phyloP scores from a whole-genome alignment of 805 yeast species.

The Myxozyma geophila region DNA sequence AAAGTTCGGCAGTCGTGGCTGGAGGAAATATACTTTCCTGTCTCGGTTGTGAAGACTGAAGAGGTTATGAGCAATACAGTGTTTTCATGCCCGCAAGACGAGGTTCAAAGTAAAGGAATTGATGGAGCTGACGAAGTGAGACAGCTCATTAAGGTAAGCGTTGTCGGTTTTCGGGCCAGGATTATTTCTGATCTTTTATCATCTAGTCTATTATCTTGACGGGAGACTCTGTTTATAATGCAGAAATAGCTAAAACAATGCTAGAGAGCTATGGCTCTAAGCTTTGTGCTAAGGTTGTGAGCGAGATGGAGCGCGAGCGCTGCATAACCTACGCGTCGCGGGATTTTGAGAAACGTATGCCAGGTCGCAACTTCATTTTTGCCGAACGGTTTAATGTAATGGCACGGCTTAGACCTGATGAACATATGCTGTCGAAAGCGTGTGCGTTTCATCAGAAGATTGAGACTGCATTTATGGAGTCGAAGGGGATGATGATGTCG shows the following conservation, averaged over 20 bases:
- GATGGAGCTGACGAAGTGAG: constrained; percentile 26
- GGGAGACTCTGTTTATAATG: constrained; percentile 53
- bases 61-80: constrained; percentile 18
- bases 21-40: constrained; percentile 19
- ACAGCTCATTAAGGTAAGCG: constrained; percentile 37
- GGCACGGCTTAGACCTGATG: constrained; percentile 49
- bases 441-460: constrained; percentile 53
- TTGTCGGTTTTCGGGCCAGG: not conserved
- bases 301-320: constrained; percentile 53
- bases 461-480: constrained; percentile 48
- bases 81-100: constrained; percentile 13
- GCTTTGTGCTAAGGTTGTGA: constrained; percentile 55
- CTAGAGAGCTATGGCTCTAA: constrained; percentile 54
- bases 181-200: not conserved
- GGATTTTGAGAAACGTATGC: constrained; percentile 42
- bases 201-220: constrained; percentile 60
- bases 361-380: constrained; percentile 59
- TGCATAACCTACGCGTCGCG: constrained; percentile 48
- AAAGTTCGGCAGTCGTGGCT: constrained; percentile 17
- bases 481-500: constrained; percentile 61
- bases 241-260: constrained; percentile 53
- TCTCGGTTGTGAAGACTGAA: constrained; percentile 22
- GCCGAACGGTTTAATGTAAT: constrained; percentile 57
- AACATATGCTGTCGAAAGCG: constrained; percentile 52
- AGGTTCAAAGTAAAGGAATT: not conserved